A percentile compares a stretch with the other conserved stretches of the same genome.
Evolutionary conservation across 2,329 filamentous ascomycete species (phyloP).

Genomic region (Elsinoe australis): DNA sequence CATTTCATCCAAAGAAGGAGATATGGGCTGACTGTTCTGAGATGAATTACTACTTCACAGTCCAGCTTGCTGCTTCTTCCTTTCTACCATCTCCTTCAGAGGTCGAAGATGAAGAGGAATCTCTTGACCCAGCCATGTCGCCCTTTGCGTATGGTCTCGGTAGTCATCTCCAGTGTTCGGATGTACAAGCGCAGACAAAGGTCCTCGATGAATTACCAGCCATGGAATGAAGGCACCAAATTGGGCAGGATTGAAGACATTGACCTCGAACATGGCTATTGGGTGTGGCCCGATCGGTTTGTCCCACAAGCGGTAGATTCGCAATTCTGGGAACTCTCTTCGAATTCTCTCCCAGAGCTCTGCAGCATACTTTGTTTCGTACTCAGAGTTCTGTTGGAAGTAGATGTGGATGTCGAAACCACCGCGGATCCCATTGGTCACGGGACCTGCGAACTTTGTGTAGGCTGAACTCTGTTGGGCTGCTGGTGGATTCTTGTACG

Average conservation of each 20-base stretch:
- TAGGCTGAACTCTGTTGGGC: conserved; percentile 59
- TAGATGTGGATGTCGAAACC: conserved; percentile 88
- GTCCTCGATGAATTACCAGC: conserved; percentile 74
- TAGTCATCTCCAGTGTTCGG: conserved; percentile 65
- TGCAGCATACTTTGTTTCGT: conserved; percentile 59
- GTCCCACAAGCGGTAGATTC: conserved; percentile 73
- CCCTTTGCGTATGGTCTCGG: conserved; percentile 58
- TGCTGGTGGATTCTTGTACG: conserved; percentile 58
- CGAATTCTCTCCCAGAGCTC: conserved; percentile 72
- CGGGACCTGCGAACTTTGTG: conserved; percentile 57
- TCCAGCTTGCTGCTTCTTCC: conserved; percentile 15
- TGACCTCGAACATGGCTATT: conserved; percentile 86
- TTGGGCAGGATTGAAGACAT: conserved; percentile 72
- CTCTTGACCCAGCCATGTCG: conserved; percentile 66
- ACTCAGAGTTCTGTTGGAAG: conserved; percentile 56
- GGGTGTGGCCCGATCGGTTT: conserved; percentile 73
- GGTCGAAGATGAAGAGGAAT: conserved; percentile 52
- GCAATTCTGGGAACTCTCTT: conserved; percentile 77
- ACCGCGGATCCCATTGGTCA: conserved; percentile 58
- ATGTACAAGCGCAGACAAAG: conserved; percentile 70
- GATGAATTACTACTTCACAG: neutral
- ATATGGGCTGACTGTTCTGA: too few relatives aligned
- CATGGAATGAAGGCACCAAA: conserved; percentile 85
- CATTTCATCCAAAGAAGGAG: too few relatives aligned
- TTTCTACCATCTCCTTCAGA: conserved; percentile 35